Evolutionary conservation across 2,329 filamentous ascomycete species (phyloP), one percentile per base, ranked within the genome.

Genomic region (Aspergillaceae sp.): DNA sequence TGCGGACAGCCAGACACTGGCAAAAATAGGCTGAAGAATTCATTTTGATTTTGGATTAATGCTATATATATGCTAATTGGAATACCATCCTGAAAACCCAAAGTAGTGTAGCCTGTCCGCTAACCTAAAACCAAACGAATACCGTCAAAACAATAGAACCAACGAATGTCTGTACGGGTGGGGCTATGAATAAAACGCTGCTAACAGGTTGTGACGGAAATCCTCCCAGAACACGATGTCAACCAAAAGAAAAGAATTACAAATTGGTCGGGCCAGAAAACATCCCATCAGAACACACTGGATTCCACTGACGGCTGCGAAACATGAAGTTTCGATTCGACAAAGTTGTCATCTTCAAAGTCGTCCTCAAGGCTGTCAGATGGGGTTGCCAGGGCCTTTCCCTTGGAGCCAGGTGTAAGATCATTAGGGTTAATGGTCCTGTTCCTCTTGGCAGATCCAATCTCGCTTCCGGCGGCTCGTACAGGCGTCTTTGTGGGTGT

Each of bases 371-470:
- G 19, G 19, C 19, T 19, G 19, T 32, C 30, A 5, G 57, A 52
- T 7, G 54, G 51, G 30, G 52, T 36, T 4, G 50, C 30, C 5
- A 46, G 32, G 1, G 50, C 30, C 40, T 53, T 52, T 32, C 48
- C 54, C 36, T 55, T 60, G 9, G 46, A 38, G 11, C 52, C 41
- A 30, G 48, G 51, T 27, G 41, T 38, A 28, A 43, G 44, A 35
- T 44, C 44, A 35, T 40, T 47, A 32, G 55, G 55, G 7, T 46
- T 40, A 4, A 47, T 34, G 4, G 60, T 57, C 41, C 53, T 51
- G 47, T 57, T 60, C 30, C 55, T 51, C 47, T 55, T 60, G 28
- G 30, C 8, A 2, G 55, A 51, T 4, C 59, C 60, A 37, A 46
- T 51, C 10, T 55, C 35, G 29, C 48, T 57, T 34, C 48, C 53